Conservation (phyloP, 148 eudicot species). For the Cornus controversa region DNA sequence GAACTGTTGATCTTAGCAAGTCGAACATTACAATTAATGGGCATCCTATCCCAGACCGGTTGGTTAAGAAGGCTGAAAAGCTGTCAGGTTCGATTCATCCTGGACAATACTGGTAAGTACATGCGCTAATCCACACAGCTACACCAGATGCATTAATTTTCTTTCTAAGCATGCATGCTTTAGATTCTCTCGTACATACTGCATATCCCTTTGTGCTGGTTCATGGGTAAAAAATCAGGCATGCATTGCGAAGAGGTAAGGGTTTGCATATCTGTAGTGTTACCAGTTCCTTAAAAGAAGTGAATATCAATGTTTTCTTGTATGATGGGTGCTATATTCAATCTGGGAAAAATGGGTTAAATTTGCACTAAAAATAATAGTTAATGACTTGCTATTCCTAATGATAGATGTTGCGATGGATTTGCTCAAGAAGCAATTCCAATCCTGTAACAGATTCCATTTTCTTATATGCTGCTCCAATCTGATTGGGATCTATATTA, state of each 20-base stretch:
- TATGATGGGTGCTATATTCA: not conserved
- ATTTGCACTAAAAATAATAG: not conserved
- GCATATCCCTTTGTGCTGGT: not conserved
- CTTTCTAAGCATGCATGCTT: not conserved
- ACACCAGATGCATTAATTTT: not conserved
- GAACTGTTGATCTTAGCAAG: conserved; percentile 40
- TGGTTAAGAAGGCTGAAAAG: conserved; percentile 86
- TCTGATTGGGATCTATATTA: not conserved
- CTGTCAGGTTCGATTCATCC: conserved; percentile 76
- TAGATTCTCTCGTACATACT: not conserved
- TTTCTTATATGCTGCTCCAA: not conserved
- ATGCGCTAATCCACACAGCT: not conserved
- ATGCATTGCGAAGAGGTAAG: not conserved
- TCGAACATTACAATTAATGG: conserved; percentile 72
- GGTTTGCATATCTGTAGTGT: not conserved
- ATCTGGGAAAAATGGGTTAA: not conserved
- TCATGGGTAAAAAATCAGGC: not conserved
- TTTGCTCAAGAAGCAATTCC: not conserved
- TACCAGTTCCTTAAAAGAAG: not conserved
- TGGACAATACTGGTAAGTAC: conserved; percentile 82
- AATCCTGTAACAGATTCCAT: not conserved
- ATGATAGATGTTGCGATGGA: not conserved
- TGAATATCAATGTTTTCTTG: not conserved
- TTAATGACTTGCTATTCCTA: not conserved
- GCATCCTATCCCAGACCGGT: conserved; percentile 62